Base-by-base conservation (phyloP, 306 rosid species). In the Vigna mungo region DNA sequence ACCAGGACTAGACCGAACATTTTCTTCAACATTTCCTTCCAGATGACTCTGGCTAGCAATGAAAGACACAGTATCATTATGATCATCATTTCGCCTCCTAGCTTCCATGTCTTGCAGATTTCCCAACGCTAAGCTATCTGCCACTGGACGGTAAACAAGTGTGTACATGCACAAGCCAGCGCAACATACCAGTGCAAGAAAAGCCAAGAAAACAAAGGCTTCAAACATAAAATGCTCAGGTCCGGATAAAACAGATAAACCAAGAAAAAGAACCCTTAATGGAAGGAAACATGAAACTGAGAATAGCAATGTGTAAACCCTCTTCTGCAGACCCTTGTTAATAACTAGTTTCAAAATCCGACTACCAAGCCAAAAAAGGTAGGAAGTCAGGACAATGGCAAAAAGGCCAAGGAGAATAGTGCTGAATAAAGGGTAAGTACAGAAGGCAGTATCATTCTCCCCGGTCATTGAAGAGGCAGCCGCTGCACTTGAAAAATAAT, bases 341-440 rank as follows among this genome's bases (percentile, higher is more conserved):
- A 95, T 95, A 72, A 95, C 98, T 91, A 87, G 81, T 85, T 90
- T 92, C 88, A 95, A 88, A 88, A 95, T 95, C 89, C 83, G 88
- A 83, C 96, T 89, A 83, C 96, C 98, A 74, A 95, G 96, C 97
- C 97, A 95, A 86, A 92, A 92, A 82, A 92, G 84, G 85, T 95
- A 95, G 87, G 85, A 84, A 60, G 93, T 95, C 75, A 95, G 87
- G 81, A 95, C 77, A 71, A 85, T 61, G 76, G 94, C 90, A 79
- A 89, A 95, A 86, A 90, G 80, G 66, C 97, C 98, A 7, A 88
- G 96, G 78, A 95, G 82, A 66, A 95, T 77, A 65, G 93, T 89
- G 77, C 92, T 95, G 86, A 92, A 83, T 83, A 95, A 79, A 76
- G 98, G 98, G 89, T 90, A 95, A 88, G 98, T 95, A 83, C 98